Base-by-base conservation (phyloP, 140 eudicot genomes). In the Ambrosia hybrid region DNA sequence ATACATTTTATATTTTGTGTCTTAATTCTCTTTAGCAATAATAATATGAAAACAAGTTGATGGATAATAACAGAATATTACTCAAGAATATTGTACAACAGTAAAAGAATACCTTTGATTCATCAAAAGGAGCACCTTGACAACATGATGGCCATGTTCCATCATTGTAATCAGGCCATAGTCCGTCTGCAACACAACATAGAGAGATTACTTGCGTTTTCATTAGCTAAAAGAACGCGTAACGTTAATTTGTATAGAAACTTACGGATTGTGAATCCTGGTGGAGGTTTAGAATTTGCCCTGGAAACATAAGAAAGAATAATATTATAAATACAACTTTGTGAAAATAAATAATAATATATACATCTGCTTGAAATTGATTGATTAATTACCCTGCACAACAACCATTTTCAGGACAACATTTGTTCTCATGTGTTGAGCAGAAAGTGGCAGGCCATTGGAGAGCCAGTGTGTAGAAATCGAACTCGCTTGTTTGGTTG, bases 401-500 rank as follows among this genome's bases (percentile, higher is more conserved):
- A 56, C 97, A 91, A 34, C 71, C 97, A 48, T 71, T 91, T 48
- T 80, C 61, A 69, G 85, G 11, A 15, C 97, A 91, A 63, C 97
- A 91, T 41, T 79, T 74, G 46, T 76, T 76, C 41, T 70, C 5
- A 46, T 46, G 52, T 46, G 52, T 46, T 46, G 88, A 86, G 43
- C 97, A 91, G 69, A 51, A 73, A 45, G 96, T 91, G 5, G 86
- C 81, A 33, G 96, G 91, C 97, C 97, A 91, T 65, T 82, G 97
- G 13, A 91, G 82, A 66, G 96, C 83, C 45, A 91, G 83, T 70
- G 73, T 79, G 51, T 86, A 91, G 87, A 86, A 91, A 78, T 91
- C 97, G 73, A 91, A 91, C 76, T 78, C 91, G 56, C 93, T 76
- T 76, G 84, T 86, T 26, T 79, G 45, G 6, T 6, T 39, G 45